A percentile compares a stretch with the other conserved stretches of the same genome.
Evolutionary conservation across 768 basidiomycete species (phyloP).

Genomic region (Coprinellus micaceus): DNA sequence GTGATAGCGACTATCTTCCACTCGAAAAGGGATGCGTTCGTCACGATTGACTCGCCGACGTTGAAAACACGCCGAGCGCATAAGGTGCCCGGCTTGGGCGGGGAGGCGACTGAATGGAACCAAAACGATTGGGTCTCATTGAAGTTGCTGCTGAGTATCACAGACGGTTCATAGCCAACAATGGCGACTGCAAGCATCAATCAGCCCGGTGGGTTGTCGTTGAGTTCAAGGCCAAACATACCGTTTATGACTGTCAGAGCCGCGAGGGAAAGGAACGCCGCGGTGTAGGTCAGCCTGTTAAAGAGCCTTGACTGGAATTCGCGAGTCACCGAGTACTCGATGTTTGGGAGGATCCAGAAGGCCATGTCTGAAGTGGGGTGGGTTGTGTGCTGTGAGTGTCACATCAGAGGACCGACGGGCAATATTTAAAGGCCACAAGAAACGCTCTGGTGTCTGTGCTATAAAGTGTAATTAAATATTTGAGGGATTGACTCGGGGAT

Average conservation of each 20-base stretch:
- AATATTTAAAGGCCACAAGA: no score
- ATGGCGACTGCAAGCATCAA: slow-evolving; percentile 14
- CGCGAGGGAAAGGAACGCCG: neutral
- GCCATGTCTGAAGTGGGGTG: no score
- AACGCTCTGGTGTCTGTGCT: no score
- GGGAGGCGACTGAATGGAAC: slow-evolving; percentile 12
- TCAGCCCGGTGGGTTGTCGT: no score
- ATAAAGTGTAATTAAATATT: no score
- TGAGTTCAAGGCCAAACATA: neutral
- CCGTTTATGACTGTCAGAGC: neutral
- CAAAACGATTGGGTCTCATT: slow-evolving; percentile 17
- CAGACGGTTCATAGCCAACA: slow-evolving; percentile 22
- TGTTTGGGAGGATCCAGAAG: neutral
- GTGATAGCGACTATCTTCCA: slow-evolving; percentile 17
- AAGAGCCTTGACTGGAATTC: neutral
- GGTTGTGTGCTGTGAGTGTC: no score
- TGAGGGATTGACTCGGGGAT: no score
- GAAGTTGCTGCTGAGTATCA: slow-evolving; percentile 17
- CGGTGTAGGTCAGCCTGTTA: neutral
- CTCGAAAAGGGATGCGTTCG: slow-evolving; percentile 20
- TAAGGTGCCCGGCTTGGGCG: slow-evolving; percentile 12
- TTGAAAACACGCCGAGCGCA: slow-evolving; percentile 20
- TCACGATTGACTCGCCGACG: slow-evolving; percentile 20
- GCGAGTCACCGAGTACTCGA: neutral
- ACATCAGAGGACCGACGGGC: no score